Base-by-base conservation (phyloP, 805 yeast species). In the Pichia paraexigua region DNA sequence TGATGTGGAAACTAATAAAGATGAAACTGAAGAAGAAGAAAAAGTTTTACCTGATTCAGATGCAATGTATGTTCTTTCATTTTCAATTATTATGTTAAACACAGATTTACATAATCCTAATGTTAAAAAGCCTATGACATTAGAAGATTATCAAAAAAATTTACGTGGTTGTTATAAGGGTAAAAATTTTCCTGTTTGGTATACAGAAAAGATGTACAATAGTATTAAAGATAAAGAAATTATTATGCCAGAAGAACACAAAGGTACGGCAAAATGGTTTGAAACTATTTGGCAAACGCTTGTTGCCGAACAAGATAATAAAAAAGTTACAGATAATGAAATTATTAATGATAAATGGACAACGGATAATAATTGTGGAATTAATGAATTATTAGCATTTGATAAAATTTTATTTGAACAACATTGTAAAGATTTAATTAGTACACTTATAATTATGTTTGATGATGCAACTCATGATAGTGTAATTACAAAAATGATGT, bases 181-280 rank as follows among this genome's bases (percentile, higher is more conserved):
- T 28, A 75, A 77, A 39, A 94, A 91, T 67, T 91, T 87, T 70
- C 92, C 95, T 3, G 76, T 75, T 24, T 90, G 96, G 87, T 92
- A 89, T 62, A 72, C 92, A 55, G 82, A 83, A 53, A 85, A 79
- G 56, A 89, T 92, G 25, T 94, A 87, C 66, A 71, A 77, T 25
- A 85, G 95, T 1, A 91, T 94, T 50, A 77, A 80, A 54, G 87
- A 84, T 51, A 79, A 85, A 48, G 99, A 94, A 67, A 94, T 94
- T 56, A 88, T 94, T 46, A 87, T 95, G 91, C 98, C 99, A 0
- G 98, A 94, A 61, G 99, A 94, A 62, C 97, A 92, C 60, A 95
- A 89, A 63, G 94, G 92, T 17, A 87, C 90, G 12, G 87, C 89
- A 21, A 89, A 86, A 63, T 85, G 96, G 83, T 92, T 91, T 67